These are phyloP conservation scores for Pterocarpus macrocarpus DNA, from an alignment of 306 rosid genomes.

Conservation along the genomic window DNA sequence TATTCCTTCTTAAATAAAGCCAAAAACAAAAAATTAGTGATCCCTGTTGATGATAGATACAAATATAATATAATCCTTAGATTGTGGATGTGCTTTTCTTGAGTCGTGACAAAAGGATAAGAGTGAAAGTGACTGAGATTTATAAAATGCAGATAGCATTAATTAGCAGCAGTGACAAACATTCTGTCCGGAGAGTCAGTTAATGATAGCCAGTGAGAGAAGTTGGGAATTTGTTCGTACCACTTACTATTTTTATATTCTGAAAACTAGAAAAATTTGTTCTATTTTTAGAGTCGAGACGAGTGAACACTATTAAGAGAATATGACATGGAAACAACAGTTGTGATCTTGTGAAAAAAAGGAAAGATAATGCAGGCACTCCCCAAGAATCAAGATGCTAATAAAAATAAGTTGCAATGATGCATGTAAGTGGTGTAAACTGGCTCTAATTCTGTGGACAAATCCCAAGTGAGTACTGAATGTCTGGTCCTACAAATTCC, in stretches of 20 bases:
- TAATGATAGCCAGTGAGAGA: not conserved
- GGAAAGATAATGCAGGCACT: not conserved
- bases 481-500: not conserved
- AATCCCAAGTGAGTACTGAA: too few species aligned
- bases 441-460: not conserved
- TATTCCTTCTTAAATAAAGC: conserved; percentile 18
- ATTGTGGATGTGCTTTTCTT: conserved; percentile 40
- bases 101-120: conserved; percentile 37
- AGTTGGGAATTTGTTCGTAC: not conserved
- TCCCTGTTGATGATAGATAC: conserved; percentile 3
- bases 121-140: not conserved
- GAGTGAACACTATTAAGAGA: not conserved
- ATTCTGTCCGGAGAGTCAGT: conserved; percentile 34
- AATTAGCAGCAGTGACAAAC: conserved; percentile 40
- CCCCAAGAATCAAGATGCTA: not conserved
- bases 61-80: conserved; percentile 30
- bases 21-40: not conserved
- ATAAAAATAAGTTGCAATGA: too few species aligned
- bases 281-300: not conserved
- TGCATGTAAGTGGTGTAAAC: too few species aligned
- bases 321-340: not conserved
- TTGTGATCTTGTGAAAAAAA: too few species aligned
- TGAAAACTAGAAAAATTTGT: not conserved
- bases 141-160: not conserved
- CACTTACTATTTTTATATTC: not conserved